Conservation (phyloP, 768 basidiomycete species). For the Boletellus sp. region DNA sequence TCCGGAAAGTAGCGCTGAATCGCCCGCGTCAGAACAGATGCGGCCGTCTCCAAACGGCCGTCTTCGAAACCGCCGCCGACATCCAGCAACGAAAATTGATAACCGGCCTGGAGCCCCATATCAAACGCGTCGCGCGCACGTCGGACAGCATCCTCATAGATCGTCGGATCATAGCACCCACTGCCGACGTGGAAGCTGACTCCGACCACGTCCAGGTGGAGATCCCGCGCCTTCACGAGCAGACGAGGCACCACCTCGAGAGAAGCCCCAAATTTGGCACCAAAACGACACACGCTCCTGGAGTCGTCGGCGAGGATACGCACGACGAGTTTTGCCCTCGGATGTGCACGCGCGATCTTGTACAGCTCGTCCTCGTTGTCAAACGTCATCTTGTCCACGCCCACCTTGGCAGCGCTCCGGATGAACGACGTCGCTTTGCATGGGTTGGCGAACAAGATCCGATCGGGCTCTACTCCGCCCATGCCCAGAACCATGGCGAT, state of each 20-base stretch:
- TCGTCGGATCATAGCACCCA: slow-evolving; percentile 89
- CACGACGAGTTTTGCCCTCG: slow-evolving; percentile 79
- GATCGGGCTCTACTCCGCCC: slow-evolving; percentile 69
- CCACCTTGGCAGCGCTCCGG: slow-evolving; percentile 71
- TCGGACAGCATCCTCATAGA: slow-evolving; percentile 85
- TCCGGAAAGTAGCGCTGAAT: slow-evolving; percentile 80
- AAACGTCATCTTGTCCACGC: slow-evolving; percentile 95
- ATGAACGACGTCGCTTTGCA: slow-evolving; percentile 97
- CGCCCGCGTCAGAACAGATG: slow-evolving; percentile 62
- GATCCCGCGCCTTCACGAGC: slow-evolving; percentile 71
- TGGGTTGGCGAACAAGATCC: slow-evolving; percentile 97
- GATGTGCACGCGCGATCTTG: slow-evolving; percentile 84
- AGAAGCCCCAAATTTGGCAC: slow-evolving; percentile 95
- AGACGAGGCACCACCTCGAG: slow-evolving; percentile 75
- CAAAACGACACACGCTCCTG: slow-evolving; percentile 88
- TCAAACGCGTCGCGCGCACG: slow-evolving; percentile 83
- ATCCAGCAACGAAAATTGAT: slow-evolving; percentile 79
- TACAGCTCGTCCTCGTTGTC: slow-evolving; percentile 95
- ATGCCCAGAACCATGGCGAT: slow-evolving; percentile 76
- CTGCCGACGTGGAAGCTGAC: slow-evolving; percentile 98
- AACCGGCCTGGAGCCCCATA: slow-evolving; percentile 80
- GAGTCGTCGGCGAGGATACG: slow-evolving; percentile 99
- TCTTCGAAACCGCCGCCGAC: slow-evolving; percentile 98
- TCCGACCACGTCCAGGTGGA: slow-evolving; percentile 83
- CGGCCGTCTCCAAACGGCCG: slow-evolving; percentile 76